These are phyloP conservation scores for Xylaria sp. DNA, from an alignment of 2,329 filamentous ascomycete genomes.

Conservation along the genomic window DNA sequence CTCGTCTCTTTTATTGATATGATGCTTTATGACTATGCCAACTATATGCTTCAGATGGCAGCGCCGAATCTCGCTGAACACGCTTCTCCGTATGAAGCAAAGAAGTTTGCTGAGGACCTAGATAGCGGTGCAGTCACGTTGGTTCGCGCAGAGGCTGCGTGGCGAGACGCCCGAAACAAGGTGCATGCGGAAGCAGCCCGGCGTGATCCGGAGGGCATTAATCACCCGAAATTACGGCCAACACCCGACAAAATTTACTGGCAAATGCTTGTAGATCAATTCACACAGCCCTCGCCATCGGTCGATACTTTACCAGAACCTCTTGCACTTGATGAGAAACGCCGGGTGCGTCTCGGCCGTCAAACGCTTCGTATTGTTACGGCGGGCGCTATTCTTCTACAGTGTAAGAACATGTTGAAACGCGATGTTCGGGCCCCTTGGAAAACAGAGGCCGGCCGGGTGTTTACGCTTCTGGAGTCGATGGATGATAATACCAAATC, in stretches of 20 bases:
- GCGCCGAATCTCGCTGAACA: slow-evolving; percentile 78
- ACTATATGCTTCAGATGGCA: slow-evolving; percentile 79
- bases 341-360: slow-evolving; percentile 67
- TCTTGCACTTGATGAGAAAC: slow-evolving; percentile 73
- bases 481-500: slow-evolving; percentile 57
- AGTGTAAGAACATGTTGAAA: slow-evolving; percentile 85
- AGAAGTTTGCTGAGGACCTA: slow-evolving; percentile 74
- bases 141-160: slow-evolving; percentile 71
- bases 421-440: slow-evolving; percentile 81
- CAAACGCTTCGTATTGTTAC: slow-evolving; percentile 75
- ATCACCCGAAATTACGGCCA: slow-evolving; percentile 70
- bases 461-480: slow-evolving; percentile 75
- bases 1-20: slow-evolving; percentile 80
- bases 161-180: slow-evolving; percentile 72
- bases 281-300: slow-evolving; percentile 71
- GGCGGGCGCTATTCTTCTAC: slow-evolving; percentile 78
- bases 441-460: slow-evolving; percentile 78
- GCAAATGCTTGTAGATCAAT: slow-evolving; percentile 79
- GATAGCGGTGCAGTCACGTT: slow-evolving; percentile 66
- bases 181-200: slow-evolving; percentile 73
- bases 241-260: slow-evolving; percentile 78
- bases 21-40: slow-evolving; percentile 83
- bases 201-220: slow-evolving; percentile 75
- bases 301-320: slow-evolving; percentile 76
- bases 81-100: slow-evolving; percentile 78